Evolutionary conservation across 148 eudicot species (phyloP).

Genomic region (Hydrangea macrophylla): DNA sequence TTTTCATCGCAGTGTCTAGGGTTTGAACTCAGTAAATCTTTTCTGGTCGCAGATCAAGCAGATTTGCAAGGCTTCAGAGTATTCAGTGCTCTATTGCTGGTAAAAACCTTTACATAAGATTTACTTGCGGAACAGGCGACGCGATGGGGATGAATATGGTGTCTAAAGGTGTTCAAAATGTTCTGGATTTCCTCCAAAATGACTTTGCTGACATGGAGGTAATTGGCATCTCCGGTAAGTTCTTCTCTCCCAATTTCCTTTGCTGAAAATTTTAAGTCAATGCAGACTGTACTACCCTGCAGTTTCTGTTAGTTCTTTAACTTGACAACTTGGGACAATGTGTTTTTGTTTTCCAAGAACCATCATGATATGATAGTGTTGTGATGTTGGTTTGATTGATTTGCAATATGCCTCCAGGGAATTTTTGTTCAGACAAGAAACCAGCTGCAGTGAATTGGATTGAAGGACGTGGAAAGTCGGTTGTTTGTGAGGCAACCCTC

Average conservation of each 20-base stretch:
- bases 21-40: background rate
- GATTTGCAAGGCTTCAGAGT: conserved; percentile 38
- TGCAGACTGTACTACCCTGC: background rate
- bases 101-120: conserved; percentile 34
- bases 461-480: conserved; percentile 64
- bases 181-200: conserved; percentile 31
- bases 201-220: conserved; percentile 45
- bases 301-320: background rate
- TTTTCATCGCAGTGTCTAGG: background rate
- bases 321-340: background rate
- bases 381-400: background rate
- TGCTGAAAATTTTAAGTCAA: background rate
- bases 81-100: conserved; percentile 36
- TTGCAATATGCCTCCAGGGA: conserved; percentile 26
- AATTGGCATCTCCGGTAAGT: conserved; percentile 37
- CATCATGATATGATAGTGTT: background rate
- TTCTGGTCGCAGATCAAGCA: conserved; percentile 33
- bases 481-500: conserved; percentile 58
- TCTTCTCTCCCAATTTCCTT: background rate
- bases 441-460: conserved; percentile 68
- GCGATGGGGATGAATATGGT: conserved; percentile 56
- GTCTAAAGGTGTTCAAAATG: conserved; percentile 44
- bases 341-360: background rate
- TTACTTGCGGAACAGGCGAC: conserved; percentile 35
- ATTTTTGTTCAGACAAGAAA: conserved; percentile 64